These are phyloP conservation scores for Taiozyma sp. DNA, from an alignment of 1,139 yeast species.

Conservation along the genomic window DNA sequence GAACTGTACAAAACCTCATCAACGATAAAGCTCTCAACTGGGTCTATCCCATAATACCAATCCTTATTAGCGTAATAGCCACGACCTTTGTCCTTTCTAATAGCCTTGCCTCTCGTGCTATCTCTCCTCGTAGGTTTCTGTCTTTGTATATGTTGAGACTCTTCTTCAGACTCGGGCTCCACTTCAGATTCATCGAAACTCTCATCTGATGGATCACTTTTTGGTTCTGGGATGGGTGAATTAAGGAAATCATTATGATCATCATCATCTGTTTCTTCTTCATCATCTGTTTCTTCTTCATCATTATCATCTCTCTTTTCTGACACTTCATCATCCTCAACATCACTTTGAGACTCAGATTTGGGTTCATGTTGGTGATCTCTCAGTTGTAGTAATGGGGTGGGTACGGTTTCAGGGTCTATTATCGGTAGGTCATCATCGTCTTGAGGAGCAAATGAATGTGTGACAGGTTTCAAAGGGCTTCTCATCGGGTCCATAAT, in stretches of 20 bases:
- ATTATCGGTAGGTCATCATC: neutral
- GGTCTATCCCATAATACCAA: constrained; percentile 30
- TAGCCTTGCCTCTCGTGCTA: constrained; percentile 3
- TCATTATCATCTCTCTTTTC: neutral
- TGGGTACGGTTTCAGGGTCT: neutral
- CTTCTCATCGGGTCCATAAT: neutral
- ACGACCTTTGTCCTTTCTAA: constrained; percentile 31
- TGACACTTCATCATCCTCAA: neutral
- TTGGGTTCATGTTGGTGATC: neutral
- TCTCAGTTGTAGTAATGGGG: neutral
- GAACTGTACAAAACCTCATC: constrained; percentile 19
- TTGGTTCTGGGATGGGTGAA: neutral
- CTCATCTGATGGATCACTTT: neutral
- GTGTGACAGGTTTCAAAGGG: neutral
- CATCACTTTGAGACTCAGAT: neutral
- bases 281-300: neutral
- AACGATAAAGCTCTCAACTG: constrained; percentile 26
- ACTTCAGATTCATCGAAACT: neutral
- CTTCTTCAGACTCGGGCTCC: neutral
- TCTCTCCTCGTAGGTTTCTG: neutral
- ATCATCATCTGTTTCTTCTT: neutral
- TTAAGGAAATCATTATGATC: neutral
- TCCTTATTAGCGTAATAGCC: constrained; percentile 29
- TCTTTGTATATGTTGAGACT: neutral
- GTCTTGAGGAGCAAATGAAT: neutral